A percentile compares a stretch with the other conserved stretches of the same genome.
These are phyloP conservation scores for Rhinocladiella mackenziei DNA, from an alignment of 2,329 filamentous ascomycete genomes.

Conservation along the genomic window DNA sequence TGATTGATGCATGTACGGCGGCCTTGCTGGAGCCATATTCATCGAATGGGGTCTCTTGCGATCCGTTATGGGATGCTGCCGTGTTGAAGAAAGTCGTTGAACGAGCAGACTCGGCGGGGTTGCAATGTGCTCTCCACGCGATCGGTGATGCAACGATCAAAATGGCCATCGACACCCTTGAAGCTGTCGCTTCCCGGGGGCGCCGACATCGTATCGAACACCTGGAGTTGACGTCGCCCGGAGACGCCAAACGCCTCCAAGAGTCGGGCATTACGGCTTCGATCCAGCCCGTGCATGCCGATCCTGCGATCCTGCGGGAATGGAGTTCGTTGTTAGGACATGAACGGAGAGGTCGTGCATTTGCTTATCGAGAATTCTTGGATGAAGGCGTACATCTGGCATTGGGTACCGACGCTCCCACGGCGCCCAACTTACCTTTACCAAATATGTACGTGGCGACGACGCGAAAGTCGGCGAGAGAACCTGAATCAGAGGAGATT, in stretches of 20 bases:
- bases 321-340: slow-evolving; percentile 47
- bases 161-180: slow-evolving; percentile 46
- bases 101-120: slow-evolving; percentile 41
- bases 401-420: slow-evolving; percentile 49
- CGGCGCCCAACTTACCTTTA: slow-evolving; percentile 45
- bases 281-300: slow-evolving; percentile 39
- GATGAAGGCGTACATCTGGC: slow-evolving; percentile 46
- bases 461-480: slow-evolving; percentile 44
- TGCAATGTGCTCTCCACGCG: slow-evolving; percentile 51
- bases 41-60: slow-evolving; percentile 38
- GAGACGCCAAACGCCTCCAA: slow-evolving; percentile 47
- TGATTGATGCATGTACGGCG: slow-evolving; percentile 51
- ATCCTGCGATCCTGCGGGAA: slow-evolving; percentile 46
- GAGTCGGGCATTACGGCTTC: slow-evolving; percentile 45
- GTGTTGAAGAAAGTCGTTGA: slow-evolving; percentile 43
- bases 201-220: slow-evolving; percentile 51
- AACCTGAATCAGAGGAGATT: slow-evolving; percentile 37
- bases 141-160: slow-evolving; percentile 49
- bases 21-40: slow-evolving; percentile 47
- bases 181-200: slow-evolving; percentile 38
- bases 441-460: slow-evolving; percentile 50
- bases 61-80: slow-evolving; percentile 46
- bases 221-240: slow-evolving; percentile 47
- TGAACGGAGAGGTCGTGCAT: slow-evolving; percentile 46
- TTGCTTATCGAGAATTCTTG: slow-evolving; percentile 49